Evolutionary conservation across 225 moss, liverwort and hornwort species (phyloP), one percentile per base, ranked within the genome.

Genomic region (Marchantia paleacea): DNA sequence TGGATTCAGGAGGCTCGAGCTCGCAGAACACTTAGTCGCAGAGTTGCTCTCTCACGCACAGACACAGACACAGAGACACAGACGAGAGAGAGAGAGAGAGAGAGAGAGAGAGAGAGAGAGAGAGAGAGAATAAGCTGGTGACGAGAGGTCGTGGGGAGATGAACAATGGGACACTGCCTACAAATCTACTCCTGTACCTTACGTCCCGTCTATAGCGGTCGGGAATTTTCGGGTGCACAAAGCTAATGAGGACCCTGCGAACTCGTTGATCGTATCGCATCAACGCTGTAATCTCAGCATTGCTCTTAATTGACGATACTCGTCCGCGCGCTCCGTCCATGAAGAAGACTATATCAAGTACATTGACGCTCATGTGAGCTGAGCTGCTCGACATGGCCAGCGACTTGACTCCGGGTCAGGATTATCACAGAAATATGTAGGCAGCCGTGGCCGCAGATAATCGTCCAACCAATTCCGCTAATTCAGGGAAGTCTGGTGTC

Each of bases 361-460:
- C 16, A 13, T 26, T 24, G 52, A 73, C 72, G 54, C 15, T 11
- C 75, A 53, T 76, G 9, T 19, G 72, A 51, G 39, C 39, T 39
- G 39, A 39, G 39, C 51, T 72, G 14, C 12, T 0, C 75, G 75
- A 76, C 75, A 76, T 76, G 75, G 75, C 70, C 69, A 39, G 70
- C 70, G 30, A 18, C 69, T 79, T 20, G 18, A 55, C 55, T 57
- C 69, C 26, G 57, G 24, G 15, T 50, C 52, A 55, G 79, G 79
- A 55, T 53, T 47, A 14, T 48, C 18, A 26, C 15, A 70, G n/a
- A 28, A 72, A 80, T 50, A 55, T 72, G 55, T 55, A 72, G 70
- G 75, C 75, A 75, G 75, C 55, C 10, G 19, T 24, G 15, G 19
- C 14, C 22, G 68, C 68, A 31, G 69, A 39, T 11, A 47, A 69